Percentiles rank a stretch among this genome's conserved stretches.
Conservation (phyloP, 1,139 yeast genomes). For the Kodamaea sp. region DNA sequence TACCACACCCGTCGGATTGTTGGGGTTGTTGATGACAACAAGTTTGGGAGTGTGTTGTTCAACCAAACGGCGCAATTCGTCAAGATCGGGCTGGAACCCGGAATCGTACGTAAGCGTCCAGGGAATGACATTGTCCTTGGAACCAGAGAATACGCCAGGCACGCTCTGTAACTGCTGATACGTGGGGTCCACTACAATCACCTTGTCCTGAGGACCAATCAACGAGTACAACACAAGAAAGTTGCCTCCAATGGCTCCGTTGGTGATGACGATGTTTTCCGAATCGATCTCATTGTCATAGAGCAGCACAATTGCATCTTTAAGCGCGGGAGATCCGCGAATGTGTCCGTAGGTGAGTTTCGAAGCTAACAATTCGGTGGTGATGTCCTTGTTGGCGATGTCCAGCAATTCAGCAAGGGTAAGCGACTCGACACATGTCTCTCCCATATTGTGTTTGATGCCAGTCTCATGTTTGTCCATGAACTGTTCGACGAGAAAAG, state of each 20-base stretch:
- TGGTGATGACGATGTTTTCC: slow-evolving; percentile 48
- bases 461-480: slow-evolving; percentile 53
- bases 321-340: slow-evolving; percentile 44
- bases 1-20: slow-evolving; percentile 56
- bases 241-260: slow-evolving; percentile 63
- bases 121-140: slow-evolving; percentile 31
- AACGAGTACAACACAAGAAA: slow-evolving; percentile 49
- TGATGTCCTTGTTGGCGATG: slow-evolving; percentile 15
- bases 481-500: slow-evolving; percentile 57
- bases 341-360: slow-evolving; percentile 52
- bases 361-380: slow-evolving; percentile 11
- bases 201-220: slow-evolving; percentile 50
- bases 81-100: slow-evolving; percentile 38
- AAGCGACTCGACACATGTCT: slow-evolving; percentile 54
- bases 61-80: slow-evolving; percentile 28
- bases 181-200: slow-evolving; percentile 51
- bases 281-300: slow-evolving; percentile 21
- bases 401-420: slow-evolving; percentile 39
- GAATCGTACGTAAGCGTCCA: slow-evolving; percentile 35
- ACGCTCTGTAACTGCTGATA: slow-evolving; percentile 56
- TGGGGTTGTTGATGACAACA: slow-evolving; percentile 54
- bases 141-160: slow-evolving; percentile 50
- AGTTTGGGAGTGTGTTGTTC: slow-evolving; percentile 39
- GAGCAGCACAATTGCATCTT: slow-evolving; percentile 34
- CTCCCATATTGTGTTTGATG: slow-evolving; percentile 49